Percentiles rank a stretch among this genome's conserved stretches.
These are phyloP conservation scores for Crithidia thermophila DNA, from an alignment of 208 protist genomes.

Conservation along the genomic window DNA sequence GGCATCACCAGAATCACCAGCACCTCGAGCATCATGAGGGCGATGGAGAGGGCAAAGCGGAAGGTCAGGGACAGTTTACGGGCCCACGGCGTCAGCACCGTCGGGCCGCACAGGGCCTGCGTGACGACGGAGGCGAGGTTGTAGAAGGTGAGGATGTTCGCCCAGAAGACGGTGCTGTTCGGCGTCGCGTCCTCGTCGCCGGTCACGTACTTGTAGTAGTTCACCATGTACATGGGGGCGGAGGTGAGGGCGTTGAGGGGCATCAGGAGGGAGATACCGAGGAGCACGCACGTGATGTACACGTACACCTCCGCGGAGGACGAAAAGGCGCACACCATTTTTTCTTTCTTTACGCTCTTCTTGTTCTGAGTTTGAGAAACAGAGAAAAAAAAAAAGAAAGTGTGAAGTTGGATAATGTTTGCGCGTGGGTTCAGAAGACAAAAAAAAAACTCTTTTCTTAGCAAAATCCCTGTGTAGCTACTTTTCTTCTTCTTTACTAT, in stretches of 20 bases:
- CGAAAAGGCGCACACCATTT: slow-evolving; percentile 43
- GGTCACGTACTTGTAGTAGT: slow-evolving; percentile 86
- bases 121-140: slow-evolving; percentile 70
- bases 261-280: slow-evolving; percentile 89
- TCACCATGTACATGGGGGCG: slow-evolving; percentile 76
- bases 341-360: slow-evolving; percentile 7
- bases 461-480: too few relatives aligned
- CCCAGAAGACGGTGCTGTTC: slow-evolving; percentile 59
- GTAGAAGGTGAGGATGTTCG: slow-evolving; percentile 83
- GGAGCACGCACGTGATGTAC: slow-evolving; percentile 78
- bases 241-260: slow-evolving; percentile 88
- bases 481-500: too few relatives aligned
- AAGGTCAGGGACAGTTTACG: slow-evolving; percentile 57
- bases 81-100: slow-evolving; percentile 57
- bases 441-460: slow-evolving; percentile 23
- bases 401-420: too few relatives aligned
- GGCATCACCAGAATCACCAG: slow-evolving; percentile 68
- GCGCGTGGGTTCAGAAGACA: too few relatives aligned
- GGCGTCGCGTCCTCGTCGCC: slow-evolving; percentile 45
- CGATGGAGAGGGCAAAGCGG: slow-evolving; percentile 56
- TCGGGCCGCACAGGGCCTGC: slow-evolving; percentile 69
- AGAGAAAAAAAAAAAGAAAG: slow-evolving; percentile 27
- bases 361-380: slow-evolving; percentile 7
- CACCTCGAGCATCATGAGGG: slow-evolving; percentile 70
- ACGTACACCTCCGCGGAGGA: slow-evolving; percentile 58